Conservation (phyloP, 2,329 filamentous ascomycete species). For the Verticillium albo-atrum region DNA sequence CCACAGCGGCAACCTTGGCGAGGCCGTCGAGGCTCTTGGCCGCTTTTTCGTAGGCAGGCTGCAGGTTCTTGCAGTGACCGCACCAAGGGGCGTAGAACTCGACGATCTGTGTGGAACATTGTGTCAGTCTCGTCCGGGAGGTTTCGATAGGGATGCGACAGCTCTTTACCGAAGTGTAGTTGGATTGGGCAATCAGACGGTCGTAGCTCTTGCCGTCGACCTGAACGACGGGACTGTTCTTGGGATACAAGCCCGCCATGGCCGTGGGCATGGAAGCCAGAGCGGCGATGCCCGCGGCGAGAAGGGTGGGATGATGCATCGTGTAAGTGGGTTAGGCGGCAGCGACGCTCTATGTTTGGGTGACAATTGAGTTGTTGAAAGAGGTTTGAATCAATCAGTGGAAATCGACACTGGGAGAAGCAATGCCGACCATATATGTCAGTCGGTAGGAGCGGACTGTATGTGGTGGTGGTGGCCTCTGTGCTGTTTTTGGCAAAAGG, state of each 20-base stretch:
- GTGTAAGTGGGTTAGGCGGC: constrained; percentile 11
- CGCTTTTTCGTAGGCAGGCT: constrained; percentile 92
- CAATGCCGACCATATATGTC: not conserved
- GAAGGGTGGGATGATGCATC: constrained; percentile 50
- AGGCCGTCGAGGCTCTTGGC: constrained; percentile 86
- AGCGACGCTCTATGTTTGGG: not conserved
- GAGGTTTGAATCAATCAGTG: constrained; percentile 4
- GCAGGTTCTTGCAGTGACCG: constrained; percentile 92
- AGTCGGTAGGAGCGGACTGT: not conserved
- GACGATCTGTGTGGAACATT: constrained; percentile 40
- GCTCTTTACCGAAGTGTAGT: constrained; percentile 75
- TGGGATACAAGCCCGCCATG: constrained; percentile 74
- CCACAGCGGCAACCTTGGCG: constrained; percentile 88
- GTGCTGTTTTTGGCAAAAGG: constrained; percentile 29
- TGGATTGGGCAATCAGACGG: constrained; percentile 78
- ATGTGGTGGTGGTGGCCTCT: constrained; percentile 16
- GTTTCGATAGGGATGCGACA: not conserved
- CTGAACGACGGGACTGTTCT: constrained; percentile 83
- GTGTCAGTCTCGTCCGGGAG: not conserved
- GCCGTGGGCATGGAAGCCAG: constrained; percentile 61
- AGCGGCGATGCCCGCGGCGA: constrained; percentile 54
- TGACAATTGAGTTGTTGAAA: constrained; percentile 3
- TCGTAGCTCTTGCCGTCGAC: constrained; percentile 76
- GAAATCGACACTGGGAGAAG: constrained; percentile 5
- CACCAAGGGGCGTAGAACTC: constrained; percentile 99